These are phyloP conservation scores for Salvia miltiorrhiza DNA, from an alignment of 257 asterid genomes.

Conservation along the genomic window DNA sequence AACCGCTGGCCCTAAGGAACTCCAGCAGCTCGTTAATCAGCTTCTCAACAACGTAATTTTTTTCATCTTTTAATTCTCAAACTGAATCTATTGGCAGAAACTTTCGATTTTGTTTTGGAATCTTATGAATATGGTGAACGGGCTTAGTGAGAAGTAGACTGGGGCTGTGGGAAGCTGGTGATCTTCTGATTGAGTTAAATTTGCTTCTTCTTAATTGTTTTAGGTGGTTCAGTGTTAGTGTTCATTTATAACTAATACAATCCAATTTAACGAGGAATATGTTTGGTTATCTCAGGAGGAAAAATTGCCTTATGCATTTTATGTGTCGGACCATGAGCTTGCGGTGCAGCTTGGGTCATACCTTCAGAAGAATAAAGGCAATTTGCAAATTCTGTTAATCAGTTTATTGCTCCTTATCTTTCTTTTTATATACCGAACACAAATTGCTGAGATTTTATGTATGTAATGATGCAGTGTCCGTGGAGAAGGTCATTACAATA, in stretches of 20 bases:
- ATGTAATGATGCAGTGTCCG: conserved; percentile 67
- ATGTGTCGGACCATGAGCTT: conserved; percentile 81
- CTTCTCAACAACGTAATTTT: conserved; percentile 64
- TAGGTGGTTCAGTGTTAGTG: background rate
- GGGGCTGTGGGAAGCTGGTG: background rate
- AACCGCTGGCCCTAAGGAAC: conserved; percentile 77
- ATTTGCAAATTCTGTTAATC: background rate
- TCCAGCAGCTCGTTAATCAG: conserved; percentile 73
- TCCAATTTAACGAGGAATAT: background rate
- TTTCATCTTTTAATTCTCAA: background rate
- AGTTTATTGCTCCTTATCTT: background rate
- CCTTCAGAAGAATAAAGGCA: conserved; percentile 76
- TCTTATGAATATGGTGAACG: background rate
- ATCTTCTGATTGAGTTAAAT: background rate
- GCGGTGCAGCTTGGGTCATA: conserved; percentile 70
- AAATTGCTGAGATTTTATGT: conserved; percentile 19
- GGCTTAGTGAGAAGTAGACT: background rate
- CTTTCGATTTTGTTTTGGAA: background rate
- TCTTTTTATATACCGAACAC: background rate
- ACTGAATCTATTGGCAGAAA: background rate
- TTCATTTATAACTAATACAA: background rate
- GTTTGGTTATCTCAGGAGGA: conserved; percentile 61
- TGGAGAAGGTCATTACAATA: conserved; percentile 81
- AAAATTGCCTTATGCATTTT: conserved; percentile 84
- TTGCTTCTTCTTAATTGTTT: background rate